Evolutionary conservation across 345 rosid genomes (phyloP).

Genomic region (Pugionium dolabratum): DNA sequence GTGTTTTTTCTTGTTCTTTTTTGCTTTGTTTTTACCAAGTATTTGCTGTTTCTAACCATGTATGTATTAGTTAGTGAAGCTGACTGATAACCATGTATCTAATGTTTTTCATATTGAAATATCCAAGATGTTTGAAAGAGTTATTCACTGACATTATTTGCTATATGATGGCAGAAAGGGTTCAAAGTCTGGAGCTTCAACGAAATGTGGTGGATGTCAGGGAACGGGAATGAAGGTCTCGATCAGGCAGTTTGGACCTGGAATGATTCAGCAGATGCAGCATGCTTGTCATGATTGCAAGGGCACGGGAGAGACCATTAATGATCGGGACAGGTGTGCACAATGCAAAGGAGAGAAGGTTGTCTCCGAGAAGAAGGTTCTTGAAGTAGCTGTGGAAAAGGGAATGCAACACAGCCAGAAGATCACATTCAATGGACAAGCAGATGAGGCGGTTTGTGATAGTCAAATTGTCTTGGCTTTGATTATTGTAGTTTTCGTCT

Average conservation of each 20-base stretch:
- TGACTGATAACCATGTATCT: not conserved
- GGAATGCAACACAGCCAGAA: slow-evolving; percentile 94
- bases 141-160: slow-evolving; percentile 7
- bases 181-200: slow-evolving; percentile 84
- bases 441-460: slow-evolving; percentile 76
- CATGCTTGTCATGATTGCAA: slow-evolving; percentile 54
- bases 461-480: not conserved
- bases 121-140: not conserved
- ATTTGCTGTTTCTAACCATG: not conserved
- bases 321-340: slow-evolving; percentile 72
- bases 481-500: not conserved
- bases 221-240: slow-evolving; percentile 94
- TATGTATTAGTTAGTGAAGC: not conserved
- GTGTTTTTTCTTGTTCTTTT: too few relatives aligned
- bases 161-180: slow-evolving; percentile 62
- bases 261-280: slow-evolving; percentile 80
- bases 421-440: slow-evolving; percentile 88
- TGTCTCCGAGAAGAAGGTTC: slow-evolving; percentile 74
- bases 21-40: too few relatives aligned
- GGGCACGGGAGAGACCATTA: slow-evolving; percentile 84
- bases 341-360: slow-evolving; percentile 90
- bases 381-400: slow-evolving; percentile 84
- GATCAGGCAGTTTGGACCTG: slow-evolving; percentile 82
- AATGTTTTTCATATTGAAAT: too few relatives aligned
- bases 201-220: slow-evolving; percentile 71